phyloP scores from a whole-genome alignment of 192 early-diverging fungal species.

The Entomortierella lignicola region DNA sequence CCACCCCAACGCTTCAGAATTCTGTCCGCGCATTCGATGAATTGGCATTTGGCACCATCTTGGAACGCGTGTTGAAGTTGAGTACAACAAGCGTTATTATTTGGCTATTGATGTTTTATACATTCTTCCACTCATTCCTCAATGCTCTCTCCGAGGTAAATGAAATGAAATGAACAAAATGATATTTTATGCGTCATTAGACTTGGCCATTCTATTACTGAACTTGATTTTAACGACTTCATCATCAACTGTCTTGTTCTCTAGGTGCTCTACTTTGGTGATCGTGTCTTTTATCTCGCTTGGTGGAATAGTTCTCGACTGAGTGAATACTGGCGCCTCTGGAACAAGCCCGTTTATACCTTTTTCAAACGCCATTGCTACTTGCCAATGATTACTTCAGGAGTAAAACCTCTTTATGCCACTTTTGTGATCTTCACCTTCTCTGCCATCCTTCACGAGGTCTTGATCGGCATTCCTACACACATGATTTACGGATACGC shows the following conservation, averaged over 20 bases:
- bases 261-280: conserved; percentile 82
- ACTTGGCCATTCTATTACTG: too few relatives aligned
- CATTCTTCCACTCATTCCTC: conserved; percentile 83
- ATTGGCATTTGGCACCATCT: conserved; percentile 69
- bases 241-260: not conserved
- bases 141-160: conserved; percentile 83
- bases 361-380: conserved; percentile 92
- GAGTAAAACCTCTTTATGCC: conserved; percentile 66
- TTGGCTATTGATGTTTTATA: conserved; percentile 94
- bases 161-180: not conserved
- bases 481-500: conserved; percentile 85
- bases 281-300: conserved; percentile 86
- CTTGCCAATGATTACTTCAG: conserved; percentile 79
- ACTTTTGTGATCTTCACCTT: conserved; percentile 79
- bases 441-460: conserved; percentile 90
- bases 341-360: conserved; percentile 92
- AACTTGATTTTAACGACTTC: not conserved
- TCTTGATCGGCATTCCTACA: conserved; percentile 86
- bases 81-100: conserved; percentile 78
- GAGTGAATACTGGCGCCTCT: conserved; percentile 88
- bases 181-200: too few relatives aligned
- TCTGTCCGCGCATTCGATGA: conserved; percentile 80
- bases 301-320: conserved; percentile 92
- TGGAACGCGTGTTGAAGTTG: conserved; percentile 91
- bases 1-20: conserved; percentile 82